Base-by-base conservation (phyloP, 352 stramenopile genomes). In the Pythium volutum region DNA sequence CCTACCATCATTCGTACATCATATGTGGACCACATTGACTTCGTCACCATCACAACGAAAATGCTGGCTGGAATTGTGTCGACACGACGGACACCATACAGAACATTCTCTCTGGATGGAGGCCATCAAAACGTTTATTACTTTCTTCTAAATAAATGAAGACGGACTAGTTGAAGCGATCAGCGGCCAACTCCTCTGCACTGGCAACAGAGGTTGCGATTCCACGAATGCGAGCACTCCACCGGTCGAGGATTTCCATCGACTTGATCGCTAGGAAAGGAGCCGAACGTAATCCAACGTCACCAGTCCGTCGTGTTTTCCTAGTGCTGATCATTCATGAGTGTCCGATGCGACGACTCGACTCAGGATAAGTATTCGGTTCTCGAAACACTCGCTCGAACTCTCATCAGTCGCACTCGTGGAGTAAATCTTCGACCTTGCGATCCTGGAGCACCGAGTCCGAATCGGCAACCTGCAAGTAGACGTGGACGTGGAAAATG, bases 401-500 rank as follows among this genome's bases (percentile, higher is more conserved):
- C 8, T 14, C 15, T 26, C 20, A 31, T 89, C 74, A 89, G 59
- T 88, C 77, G 56, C 64, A 62, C 64, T 91, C 81, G 58, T 94
- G 85, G 46, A 82, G 59, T 18, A 94, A 56, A 42, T 88, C 76
- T 39, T 93, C 81, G 41, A 91, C 71, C 45, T 79, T 73, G 16
- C 85, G 77, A 31, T 57, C 74, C 31, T 86, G 76, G 10, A 93
- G 64, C 36, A 94, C 85, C 10, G 75, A 77, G 23, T 70, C 58
- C 45, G 66, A 69, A 12, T 77, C 67, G 9, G 65, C 59, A 42
- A 93, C 84, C 75, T 93, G 86, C 43, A 95, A 76, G 70, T 93
- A 95, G 64, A 95, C 86, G 72, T 95, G 86, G n/a, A 95, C 86
- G 64, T 95, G 86, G 73, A 93, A 95, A 63, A 95, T 93, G 62